Evolutionary conservation across 2,329 filamentous ascomycete genomes (phyloP).

Genomic region (Sclerotinia sclerotiorum): DNA sequence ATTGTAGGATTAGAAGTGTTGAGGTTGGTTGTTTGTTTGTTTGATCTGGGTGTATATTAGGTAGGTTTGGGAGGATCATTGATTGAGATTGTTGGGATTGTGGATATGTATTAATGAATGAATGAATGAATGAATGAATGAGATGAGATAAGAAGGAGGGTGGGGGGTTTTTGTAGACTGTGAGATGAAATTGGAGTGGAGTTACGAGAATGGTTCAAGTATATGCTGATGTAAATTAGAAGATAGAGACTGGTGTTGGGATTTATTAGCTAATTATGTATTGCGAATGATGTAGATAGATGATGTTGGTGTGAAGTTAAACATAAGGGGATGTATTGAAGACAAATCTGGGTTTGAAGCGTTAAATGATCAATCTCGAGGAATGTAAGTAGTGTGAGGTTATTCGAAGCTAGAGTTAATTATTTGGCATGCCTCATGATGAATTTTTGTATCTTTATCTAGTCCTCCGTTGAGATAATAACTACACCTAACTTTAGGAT

Average conservation of each 20-base stretch:
- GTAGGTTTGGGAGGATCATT: not conserved
- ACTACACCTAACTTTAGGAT: not conserved
- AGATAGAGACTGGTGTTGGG: not conserved
- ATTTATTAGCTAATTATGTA: not conserved
- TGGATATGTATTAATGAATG: not conserved
- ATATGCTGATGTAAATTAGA: not conserved
- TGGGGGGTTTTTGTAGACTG: not conserved
- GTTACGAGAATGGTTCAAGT: not conserved
- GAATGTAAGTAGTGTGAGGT: not conserved
- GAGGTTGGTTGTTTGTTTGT: not conserved
- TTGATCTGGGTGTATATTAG: not conserved
- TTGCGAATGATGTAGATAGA: not conserved
- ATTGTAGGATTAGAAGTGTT: not conserved
- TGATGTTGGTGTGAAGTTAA: too few species aligned
- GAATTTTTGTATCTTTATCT: not conserved
- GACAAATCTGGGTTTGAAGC: not conserved
- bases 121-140: not conserved
- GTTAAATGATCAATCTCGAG: not conserved
- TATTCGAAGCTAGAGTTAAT: too few species aligned
- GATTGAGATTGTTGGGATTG: not conserved
- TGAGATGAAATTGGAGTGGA: not conserved
- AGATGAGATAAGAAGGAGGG: not conserved
- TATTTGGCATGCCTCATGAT: not conserved
- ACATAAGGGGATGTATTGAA: too few species aligned
- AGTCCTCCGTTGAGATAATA: not conserved